Evolutionary conservation across 179 eudicot species (phyloP), one percentile per base, ranked within the genome.

Genomic region (Heliamphora pulchella): DNA sequence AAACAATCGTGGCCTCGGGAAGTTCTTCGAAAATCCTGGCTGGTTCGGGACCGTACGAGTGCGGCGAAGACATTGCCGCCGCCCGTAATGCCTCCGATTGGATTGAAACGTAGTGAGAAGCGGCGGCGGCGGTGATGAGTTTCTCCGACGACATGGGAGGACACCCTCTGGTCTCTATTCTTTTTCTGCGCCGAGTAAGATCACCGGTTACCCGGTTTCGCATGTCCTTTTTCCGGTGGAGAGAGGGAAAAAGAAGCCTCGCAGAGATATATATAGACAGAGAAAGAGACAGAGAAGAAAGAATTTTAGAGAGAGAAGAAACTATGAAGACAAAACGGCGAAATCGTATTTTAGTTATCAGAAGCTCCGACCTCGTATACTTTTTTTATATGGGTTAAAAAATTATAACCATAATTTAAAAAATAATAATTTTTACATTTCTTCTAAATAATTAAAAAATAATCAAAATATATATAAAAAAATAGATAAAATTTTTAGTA

Each of bases 21-120:
- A 94, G 85, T 86, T 94, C 96, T 20, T 93, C 92, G 82, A 93
- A 93, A 31, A 94, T 89, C 80, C 87, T 86, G 53, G 85, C 81
- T 78, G 89, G 85, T 76, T 91, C 95, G 7, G 80, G 10, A 8
- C 80, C 90, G 82, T 46, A 74, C 71, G 89, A 86, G 65, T 80
- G 84, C 3, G 87, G 88, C 55, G 92, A 77, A 51, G 87, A 69
- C 67, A 77, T 75, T 62, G 80, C 78, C 82, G 80, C 78, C 82
- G 81, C 44, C 70, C 80, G 75, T 3, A 64, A 76, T 47, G 86
- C 78, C 80, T 84, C 89, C 41, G 83, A 53, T n/a, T 80, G 85
- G 82, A 86, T 75, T 71, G 81, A 78, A 65, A 81, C 31, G 85
- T 80, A 81, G 2, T 59, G 46, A 11, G 46, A 57, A 22, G 39